Base-by-base conservation (phyloP, 2,329 filamentous ascomycete genomes). In the Coniochaeta sp. region DNA sequence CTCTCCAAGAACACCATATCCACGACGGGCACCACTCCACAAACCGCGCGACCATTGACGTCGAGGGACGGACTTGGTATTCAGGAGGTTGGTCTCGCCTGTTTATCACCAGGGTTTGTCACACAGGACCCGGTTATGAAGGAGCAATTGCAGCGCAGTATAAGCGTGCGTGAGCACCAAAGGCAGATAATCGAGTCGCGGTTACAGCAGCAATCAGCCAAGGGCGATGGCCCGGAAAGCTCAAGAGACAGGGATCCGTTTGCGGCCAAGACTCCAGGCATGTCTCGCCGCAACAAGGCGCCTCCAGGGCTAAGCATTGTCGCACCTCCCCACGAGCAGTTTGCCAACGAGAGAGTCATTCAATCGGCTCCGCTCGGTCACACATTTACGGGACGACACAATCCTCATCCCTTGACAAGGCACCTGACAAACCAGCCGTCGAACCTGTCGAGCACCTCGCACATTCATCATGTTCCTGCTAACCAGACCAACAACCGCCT, bases 51-150 rank as follows among this genome's bases (percentile, higher is more conserved):
- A 42, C 89, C 91, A 40, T 79, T 96, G 74, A 95, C 91, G 9
- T 88, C 88, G 26, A 85, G 91, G 66, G 91, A 96, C 61, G 82
- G 88, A 24, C 77, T 95, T 40, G 90, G 83, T 47, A 93, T 98
- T 70, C 92, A 96, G 68, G 91, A 97, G 74, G 90, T 98, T 28
- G 95, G 95, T 61, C 82, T 98, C 60, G 93, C 93, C 47, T 99
- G 95, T 70, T 80, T 99, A 59, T 98, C 95, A 2, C 95, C 95
- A 0, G 95, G 95, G 59, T 98, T 99, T 70, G 88, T 96, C 65
- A 98, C 95, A 17, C 90, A 98, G 68, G 92, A 99, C 74, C 93
- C 95, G n/a, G 84, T 89, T 22, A 96, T 97, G 91, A 89, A 95
- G 71, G 91, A 96, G 74, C 93, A 98, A 74, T 79, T 99, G 58